These are phyloP conservation scores for Lolium perenne DNA, from an alignment of 176 grass and related monocot species.

Conservation along the genomic window DNA sequence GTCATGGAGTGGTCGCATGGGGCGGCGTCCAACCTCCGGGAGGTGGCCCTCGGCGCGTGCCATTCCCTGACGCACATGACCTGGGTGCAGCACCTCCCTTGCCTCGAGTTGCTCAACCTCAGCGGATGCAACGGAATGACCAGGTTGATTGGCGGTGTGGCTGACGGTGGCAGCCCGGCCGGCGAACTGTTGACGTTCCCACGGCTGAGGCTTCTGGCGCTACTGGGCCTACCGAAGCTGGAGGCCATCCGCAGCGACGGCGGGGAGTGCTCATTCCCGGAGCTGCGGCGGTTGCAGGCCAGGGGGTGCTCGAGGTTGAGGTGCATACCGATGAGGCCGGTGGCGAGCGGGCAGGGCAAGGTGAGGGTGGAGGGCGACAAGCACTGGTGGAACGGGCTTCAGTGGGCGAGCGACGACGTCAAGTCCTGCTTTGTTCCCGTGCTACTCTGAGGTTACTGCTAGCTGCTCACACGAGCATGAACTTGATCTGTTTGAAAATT, in stretches of 20 bases:
- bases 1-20: slow-evolving; percentile 45
- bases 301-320: slow-evolving; percentile 56
- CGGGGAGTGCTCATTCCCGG: slow-evolving; percentile 51
- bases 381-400: slow-evolving; percentile 54
- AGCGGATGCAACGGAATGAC: slow-evolving; percentile 62
- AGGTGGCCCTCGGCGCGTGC: slow-evolving; percentile 58
- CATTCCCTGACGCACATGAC: slow-evolving; percentile 52
- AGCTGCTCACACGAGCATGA: background rate
- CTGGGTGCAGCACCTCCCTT: slow-evolving; percentile 62
- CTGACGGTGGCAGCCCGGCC: slow-evolving; percentile 36
- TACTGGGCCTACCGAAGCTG: slow-evolving; percentile 53
- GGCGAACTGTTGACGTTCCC: slow-evolving; percentile 54
- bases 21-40: slow-evolving; percentile 50
- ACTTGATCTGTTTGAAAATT: background rate
- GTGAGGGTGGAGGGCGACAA: slow-evolving; percentile 64
- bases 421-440: slow-evolving; percentile 53
- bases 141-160: slow-evolving; percentile 33
- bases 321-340: slow-evolving; percentile 48
- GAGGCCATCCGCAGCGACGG: slow-evolving; percentile 43
- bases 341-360: slow-evolving; percentile 42
- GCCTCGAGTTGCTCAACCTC: slow-evolving; percentile 58
- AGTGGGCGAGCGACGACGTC: slow-evolving; percentile 55
- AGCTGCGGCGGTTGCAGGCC: slow-evolving; percentile 52
- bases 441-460: slow-evolving; percentile 20
- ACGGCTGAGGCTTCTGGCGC: slow-evolving; percentile 51